Conservation (phyloP, 805 yeast genomes). For the Ascoidea tarda region DNA sequence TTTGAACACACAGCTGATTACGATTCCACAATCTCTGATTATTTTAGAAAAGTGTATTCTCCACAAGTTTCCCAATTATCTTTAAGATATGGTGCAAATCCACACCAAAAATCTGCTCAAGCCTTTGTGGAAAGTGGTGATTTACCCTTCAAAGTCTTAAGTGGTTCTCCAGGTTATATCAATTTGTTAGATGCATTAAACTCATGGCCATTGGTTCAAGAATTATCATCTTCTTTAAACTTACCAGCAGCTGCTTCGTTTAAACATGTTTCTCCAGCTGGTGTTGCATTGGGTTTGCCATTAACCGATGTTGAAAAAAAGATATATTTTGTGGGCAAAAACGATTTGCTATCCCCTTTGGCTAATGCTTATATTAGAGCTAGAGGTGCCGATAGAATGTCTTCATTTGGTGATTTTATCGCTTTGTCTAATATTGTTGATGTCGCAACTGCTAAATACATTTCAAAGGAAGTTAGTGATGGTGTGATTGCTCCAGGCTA, state of each 20-base stretch:
- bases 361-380: slow-evolving; percentile 99
- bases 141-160: slow-evolving; percentile 84
- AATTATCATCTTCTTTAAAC: slow-evolving; percentile 83
- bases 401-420: slow-evolving; percentile 96
- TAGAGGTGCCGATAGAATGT: slow-evolving; percentile 99
- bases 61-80: slow-evolving; percentile 73
- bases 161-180: slow-evolving; percentile 96
- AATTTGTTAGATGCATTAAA: slow-evolving; percentile 92
- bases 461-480: slow-evolving; percentile 93
- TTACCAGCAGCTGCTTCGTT: slow-evolving; percentile 98
- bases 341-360: slow-evolving; percentile 88
- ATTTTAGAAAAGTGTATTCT: slow-evolving; percentile 92
- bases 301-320: slow-evolving; percentile 83
- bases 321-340: slow-evolving; percentile 88
- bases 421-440: slow-evolving; percentile 96
- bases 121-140: slow-evolving; percentile 82
- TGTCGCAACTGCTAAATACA: slow-evolving; percentile 90
- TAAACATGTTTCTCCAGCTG: slow-evolving; percentile 98
- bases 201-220: slow-evolving; percentile 98
- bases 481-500: slow-evolving; percentile 99
- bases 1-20: slow-evolving; percentile 98
- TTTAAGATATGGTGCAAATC: slow-evolving; percentile 96
- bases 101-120: slow-evolving; percentile 99
- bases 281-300: slow-evolving; percentile 96
- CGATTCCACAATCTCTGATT: slow-evolving; percentile 91